Percentiles rank a stretch among this genome's conserved stretches.
phyloP scores from a whole-genome alignment of 2,329 filamentous ascomycete genomes.

The Fusarium protoensiforme region DNA sequence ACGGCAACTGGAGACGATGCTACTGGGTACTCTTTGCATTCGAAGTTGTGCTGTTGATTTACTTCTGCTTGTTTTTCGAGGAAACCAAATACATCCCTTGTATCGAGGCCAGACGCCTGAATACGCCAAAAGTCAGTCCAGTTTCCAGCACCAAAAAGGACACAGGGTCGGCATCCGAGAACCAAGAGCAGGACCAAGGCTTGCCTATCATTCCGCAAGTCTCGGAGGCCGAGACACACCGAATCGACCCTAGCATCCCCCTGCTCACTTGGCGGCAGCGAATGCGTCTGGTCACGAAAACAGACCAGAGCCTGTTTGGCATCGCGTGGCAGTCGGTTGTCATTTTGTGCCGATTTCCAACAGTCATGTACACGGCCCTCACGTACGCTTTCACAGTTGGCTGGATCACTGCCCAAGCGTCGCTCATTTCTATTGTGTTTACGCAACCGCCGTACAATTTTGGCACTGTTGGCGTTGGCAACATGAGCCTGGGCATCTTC shows the following conservation, averaged over 20 bases:
- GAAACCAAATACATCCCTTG: constrained; percentile 44
- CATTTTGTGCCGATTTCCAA: constrained; percentile 43
- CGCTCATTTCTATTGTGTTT: constrained; percentile 47
- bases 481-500: constrained; percentile 40
- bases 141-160: background rate
- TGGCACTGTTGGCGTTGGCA: constrained; percentile 31
- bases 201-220: background rate
- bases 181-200: background rate
- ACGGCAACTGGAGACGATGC: constrained; percentile 40
- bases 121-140: background rate
- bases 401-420: constrained; percentile 48
- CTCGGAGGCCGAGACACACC: background rate
- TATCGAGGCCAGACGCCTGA: background rate
- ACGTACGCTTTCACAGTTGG: constrained; percentile 50
- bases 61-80: constrained; percentile 38
- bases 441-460: constrained; percentile 45
- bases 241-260: constrained; percentile 1
- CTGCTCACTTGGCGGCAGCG: constrained; percentile 13
- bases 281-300: constrained; percentile 24
- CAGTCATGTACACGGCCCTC: constrained; percentile 50
- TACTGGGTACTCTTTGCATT: constrained; percentile 37
- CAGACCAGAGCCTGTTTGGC: constrained; percentile 20
- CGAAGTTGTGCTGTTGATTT: constrained; percentile 13
- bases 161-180: background rate
- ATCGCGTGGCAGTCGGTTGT: constrained; percentile 5